Base-by-base conservation (phyloP, 176 grass and related monocot genomes). In the Dendrocalamus sinicus region DNA sequence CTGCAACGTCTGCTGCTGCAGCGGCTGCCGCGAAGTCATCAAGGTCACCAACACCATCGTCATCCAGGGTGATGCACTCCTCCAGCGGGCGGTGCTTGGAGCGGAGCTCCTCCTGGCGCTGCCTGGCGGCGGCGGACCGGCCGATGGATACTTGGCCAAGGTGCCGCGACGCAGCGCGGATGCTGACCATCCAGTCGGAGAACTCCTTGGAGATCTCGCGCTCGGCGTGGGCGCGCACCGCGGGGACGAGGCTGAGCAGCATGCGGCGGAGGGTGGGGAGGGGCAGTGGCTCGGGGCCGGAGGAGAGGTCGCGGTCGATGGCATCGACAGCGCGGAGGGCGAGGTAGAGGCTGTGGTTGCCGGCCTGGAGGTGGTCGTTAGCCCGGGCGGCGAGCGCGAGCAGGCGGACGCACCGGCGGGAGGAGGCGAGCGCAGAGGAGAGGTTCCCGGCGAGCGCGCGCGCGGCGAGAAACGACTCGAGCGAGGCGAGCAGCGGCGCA, bases 131-230 rank as follows among this genome's bases (percentile, higher is more conserved):
- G 12, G 97, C 94, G 3, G 97, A 95, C 78, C 97, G 97, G 51
- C 92, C 86, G 12, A 99, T 96, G 35, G 97, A 92, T 45, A 99
- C 92, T 90, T 99, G 97, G 9, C 97, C 97, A 45, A 99, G 94
- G 72, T 96, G 94, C 50, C 97, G 89, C 8, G 91, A 94, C 9
- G 97, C 92, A 30, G 91, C 97, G 17, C 97, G 94, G 86, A 99
- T 95, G 88, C 88, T 91, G 57, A 96, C 94, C 93, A 99, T 96
- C 97, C 97, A 99, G 51, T 99, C 88, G 7, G 92, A 87, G 80
- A 99, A 99, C 70, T 99, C 97, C 87, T 90, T 86, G 78, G 92
- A 87, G 84, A 99, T 99, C 86, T 91, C 89, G 73, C 94, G 94
- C 90, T 99, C 90, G 1, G 97, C 94, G 26, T 99, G 91, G 67